Evolutionary conservation across 129 eudicot species (phyloP).

Genomic region (Pulicaria dysenterica): DNA sequence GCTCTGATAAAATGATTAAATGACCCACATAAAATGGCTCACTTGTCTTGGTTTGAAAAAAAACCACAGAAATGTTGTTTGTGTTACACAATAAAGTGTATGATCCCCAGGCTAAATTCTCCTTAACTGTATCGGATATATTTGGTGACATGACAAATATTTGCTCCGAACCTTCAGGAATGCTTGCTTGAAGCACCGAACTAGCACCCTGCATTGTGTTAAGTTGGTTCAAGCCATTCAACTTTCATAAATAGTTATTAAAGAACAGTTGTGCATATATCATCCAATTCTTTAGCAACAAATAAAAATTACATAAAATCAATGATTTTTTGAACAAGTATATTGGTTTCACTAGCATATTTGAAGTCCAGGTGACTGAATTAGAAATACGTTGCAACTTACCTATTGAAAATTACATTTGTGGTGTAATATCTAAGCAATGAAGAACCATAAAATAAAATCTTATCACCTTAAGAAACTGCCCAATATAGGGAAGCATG

Average conservation of each 20-base stretch:
- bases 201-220: conserved; percentile 60
- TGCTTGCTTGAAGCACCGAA: conserved; percentile 49
- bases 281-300: neutral
- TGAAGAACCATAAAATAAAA: neutral
- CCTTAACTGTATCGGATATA: conserved; percentile 49
- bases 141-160: conserved; percentile 62
- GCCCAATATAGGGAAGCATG: conserved; percentile 74
- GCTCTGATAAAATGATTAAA: no score
- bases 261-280: no score
- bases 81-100: conserved; percentile 78
- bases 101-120: conserved; percentile 92
- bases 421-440: neutral
- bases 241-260: neutral
- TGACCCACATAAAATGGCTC: no score
- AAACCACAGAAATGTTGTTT: conserved; percentile 76
- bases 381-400: neutral
- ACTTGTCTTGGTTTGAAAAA: neutral
- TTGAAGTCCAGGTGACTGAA: neutral
- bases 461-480: conserved; percentile 73
- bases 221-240: neutral
- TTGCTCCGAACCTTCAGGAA: conserved; percentile 74
- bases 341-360: neutral
- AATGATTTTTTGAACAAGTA: neutral
- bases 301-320: neutral
- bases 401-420: neutral